Evolutionary conservation across 2,329 filamentous ascomycete genomes (phyloP), one percentile per base, ranked within the genome.

Genomic region (Akanthomyces muscarius): DNA sequence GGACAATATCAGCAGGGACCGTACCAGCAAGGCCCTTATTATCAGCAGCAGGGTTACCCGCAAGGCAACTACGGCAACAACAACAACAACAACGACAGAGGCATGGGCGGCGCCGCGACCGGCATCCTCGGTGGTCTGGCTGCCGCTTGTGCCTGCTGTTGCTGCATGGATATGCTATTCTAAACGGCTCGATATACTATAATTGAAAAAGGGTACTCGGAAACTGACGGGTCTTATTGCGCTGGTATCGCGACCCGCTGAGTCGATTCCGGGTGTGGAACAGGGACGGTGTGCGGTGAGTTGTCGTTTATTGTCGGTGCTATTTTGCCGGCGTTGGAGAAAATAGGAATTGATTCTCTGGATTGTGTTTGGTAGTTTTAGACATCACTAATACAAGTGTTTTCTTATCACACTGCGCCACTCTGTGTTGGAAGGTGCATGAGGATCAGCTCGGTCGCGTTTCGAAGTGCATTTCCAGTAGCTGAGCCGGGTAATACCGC

Each of bases 111-210:
- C 10, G 54, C 54, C 50, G 69, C 68, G 62, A 66, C 71, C 30
- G 75, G 79, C 52, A 66, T 78, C 61, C 67, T 83, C 48, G 78
- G 78, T 41, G 81, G 79, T 48, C 70, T 84, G 60, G 68, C 84
- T 18, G 83, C 81, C 18, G 76, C 77, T 66, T 69, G 83, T 64
- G 83, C 83, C 1, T 85, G 83, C 71, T 86, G 83, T 71, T 86
- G 83, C 73, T 86, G 83, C 69, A 70, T 86, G 69, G 83, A 86
- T 66, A 75, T 77, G 51, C 70, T 86, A n/a, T 85, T 84, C 69
- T 86, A 80, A 73, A 63, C 38, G 10, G 23, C 62, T 14, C n/a
- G 28, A 58, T 25, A 50, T 41, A 30, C 28, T 13, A 60, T 51
- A 21, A n/a, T 28, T 16, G 5, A 10, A 16, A 14, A 30, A 51